Base-by-base conservation (phyloP, 345 rosid genomes). In the Ailanthus altissimus region DNA sequence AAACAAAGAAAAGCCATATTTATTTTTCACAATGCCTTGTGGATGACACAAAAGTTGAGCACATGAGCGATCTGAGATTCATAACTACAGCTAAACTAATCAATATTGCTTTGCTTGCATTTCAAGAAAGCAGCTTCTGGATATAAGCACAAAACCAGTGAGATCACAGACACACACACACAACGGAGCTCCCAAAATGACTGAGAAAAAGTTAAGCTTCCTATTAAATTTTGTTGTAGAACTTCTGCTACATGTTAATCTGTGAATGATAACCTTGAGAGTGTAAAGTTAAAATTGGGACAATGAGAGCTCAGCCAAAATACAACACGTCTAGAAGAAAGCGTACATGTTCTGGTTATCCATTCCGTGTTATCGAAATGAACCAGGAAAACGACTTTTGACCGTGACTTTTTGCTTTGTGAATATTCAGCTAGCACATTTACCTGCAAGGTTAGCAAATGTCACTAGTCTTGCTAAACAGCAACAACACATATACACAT, bases 221-320 rank as follows among this genome's bases (percentile, higher is more conserved):
- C 26, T 51, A 46, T 28, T 36, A 54, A 20, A 38, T 43, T 20
- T 25, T 42, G n/a, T 66, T 25, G 11, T 40, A 6, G 50, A 75
- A 54, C 32, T 42, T 56, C 64, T 59, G 61, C 38, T 32, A 70
- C 21, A 40, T 45, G 76, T 62, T 10, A 45, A 61, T 14, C 15
- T 23, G 73, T 36, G 21, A 47, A 53, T 14, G 54, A 8, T 53
- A 26, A 25, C 43, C 26, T 40, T 46, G 6, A 14, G 21, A 59
- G 61, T 16, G 11, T 23, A 2, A 67, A 45, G 57, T 21, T 67
- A 42, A 66, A 42, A 46, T 61, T 40, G 71, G 38, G 56, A 53
- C 75, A 26, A 45, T 38, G 4, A 51, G 38, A 21, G 50, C 67
- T 69, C 49, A 46, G 58, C 72, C 72, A 69, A 56, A 54, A 61